These are phyloP conservation scores for Escallonia rubra DNA, from an alignment of 129 eudicot species.

Conservation along the genomic window DNA sequence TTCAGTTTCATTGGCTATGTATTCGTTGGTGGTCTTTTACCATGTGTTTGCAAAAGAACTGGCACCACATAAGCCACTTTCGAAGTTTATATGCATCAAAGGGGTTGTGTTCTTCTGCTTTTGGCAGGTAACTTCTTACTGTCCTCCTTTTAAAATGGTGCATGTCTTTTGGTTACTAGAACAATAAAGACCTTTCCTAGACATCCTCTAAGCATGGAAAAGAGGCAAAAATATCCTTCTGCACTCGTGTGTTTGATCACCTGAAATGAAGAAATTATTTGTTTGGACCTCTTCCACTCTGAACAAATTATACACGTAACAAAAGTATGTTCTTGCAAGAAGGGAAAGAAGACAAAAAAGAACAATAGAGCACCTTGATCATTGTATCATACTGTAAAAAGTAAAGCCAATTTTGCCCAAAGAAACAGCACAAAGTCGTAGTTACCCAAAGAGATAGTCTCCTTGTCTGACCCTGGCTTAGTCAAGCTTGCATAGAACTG, in stretches of 20 bases:
- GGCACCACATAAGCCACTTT: slow-evolving; percentile 83
- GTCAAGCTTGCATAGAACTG: no score
- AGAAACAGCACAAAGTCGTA: no score
- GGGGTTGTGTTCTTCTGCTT: slow-evolving; percentile 83
- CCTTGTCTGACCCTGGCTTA: no score
- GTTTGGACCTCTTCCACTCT: neutral
- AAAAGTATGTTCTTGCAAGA: no score
- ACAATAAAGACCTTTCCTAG: neutral
- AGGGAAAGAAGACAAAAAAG: no score
- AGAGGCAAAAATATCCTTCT: no score
- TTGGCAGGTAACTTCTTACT: slow-evolving; percentile 66
- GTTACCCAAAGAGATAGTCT: no score
- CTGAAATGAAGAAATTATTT: neutral
- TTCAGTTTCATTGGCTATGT: slow-evolving; percentile 70
- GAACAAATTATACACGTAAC: no score
- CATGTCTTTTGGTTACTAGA: neutral
- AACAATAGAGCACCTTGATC: no score
- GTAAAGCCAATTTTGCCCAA: no score
- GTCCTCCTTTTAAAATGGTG: neutral
- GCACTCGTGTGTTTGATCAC: neutral
- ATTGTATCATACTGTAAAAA: no score
- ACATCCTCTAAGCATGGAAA: no score
- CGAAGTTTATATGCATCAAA: slow-evolving; percentile 71
- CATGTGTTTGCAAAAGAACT: slow-evolving; percentile 81
- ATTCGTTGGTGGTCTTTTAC: slow-evolving; percentile 74